Conservation (phyloP, 345 rosid genomes). For the Bruguiera parviflora region DNA sequence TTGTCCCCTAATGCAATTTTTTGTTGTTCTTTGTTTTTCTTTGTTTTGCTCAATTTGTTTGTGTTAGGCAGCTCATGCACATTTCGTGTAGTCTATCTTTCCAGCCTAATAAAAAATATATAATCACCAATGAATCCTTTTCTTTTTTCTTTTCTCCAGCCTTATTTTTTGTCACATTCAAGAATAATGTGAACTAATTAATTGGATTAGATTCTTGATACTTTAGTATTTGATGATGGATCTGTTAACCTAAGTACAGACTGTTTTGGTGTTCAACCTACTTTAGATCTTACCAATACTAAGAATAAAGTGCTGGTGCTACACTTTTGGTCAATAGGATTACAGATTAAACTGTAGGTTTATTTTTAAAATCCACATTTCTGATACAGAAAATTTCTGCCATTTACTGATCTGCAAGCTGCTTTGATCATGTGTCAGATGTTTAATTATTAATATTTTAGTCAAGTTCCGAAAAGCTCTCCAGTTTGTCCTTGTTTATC, state of each 20-base stretch:
- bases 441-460: too few species aligned
- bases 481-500: neutral
- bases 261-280: neutral
- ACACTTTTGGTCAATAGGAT: neutral
- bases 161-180: too few species aligned
- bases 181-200: neutral
- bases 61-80: too few species aligned
- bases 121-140: neutral
- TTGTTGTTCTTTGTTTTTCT: too few species aligned
- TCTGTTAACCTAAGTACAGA: neutral
- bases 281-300: neutral
- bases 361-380: neutral
- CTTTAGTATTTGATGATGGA: neutral
- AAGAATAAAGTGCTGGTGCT: neutral
- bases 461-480: too few species aligned
- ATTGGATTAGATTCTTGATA: neutral
- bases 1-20: too few species aligned
- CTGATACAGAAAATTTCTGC: neutral
- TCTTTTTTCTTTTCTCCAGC: neutral
- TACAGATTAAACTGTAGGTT: neutral
- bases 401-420: neutral
- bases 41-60: too few species aligned
- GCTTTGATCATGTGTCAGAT: neutral
- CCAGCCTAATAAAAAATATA: too few species aligned
- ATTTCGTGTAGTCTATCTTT: too few species aligned